phyloP scores from a whole-genome alignment of 352 stramenopile species.

The Phytophthora fragariaefolia region DNA sequence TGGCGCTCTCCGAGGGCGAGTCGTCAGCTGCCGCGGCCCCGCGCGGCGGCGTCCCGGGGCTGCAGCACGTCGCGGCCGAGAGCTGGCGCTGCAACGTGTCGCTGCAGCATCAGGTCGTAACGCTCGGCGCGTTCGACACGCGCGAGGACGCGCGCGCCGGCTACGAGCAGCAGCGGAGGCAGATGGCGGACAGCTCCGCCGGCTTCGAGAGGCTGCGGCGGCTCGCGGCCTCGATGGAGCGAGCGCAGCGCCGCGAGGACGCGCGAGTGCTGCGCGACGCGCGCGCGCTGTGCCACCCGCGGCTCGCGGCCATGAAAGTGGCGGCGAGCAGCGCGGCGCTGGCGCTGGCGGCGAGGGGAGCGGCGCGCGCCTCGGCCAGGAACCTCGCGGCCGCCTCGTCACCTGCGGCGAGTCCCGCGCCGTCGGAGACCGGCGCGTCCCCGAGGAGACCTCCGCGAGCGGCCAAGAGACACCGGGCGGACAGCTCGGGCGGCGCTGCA shows the following conservation, averaged over 20 bases:
- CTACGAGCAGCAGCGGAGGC: slow-evolving; percentile 51
- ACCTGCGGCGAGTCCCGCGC: slow-evolving; percentile 20
- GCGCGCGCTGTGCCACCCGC: slow-evolving; percentile 48
- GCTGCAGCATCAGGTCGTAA: slow-evolving; percentile 46
- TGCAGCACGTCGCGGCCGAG: slow-evolving; percentile 43
- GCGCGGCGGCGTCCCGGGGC: slow-evolving; percentile 41
- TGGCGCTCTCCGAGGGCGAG: slow-evolving; percentile 20
- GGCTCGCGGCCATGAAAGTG: slow-evolving; percentile 41
- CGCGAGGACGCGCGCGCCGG: slow-evolving; percentile 46
- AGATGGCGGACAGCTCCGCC: slow-evolving; percentile 30
- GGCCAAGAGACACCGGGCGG: slow-evolving; percentile 29
- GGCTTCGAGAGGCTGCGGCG: slow-evolving; percentile 41
- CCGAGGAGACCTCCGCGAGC: slow-evolving; percentile 27
- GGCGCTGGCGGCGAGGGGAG: slow-evolving; percentile 2
- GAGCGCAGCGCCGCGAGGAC: slow-evolving; percentile 40
- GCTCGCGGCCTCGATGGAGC: slow-evolving; percentile 24
- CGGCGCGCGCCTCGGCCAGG: slow-evolving; percentile 16
- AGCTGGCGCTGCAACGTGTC: slow-evolving; percentile 59
- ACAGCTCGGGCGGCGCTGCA: slow-evolving; percentile 1
- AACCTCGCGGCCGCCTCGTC: slow-evolving; percentile 13
- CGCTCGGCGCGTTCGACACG: slow-evolving; percentile 45
- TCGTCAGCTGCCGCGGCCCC: too few species aligned
- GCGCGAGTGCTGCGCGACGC: slow-evolving; percentile 46
- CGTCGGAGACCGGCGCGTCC: slow-evolving; percentile 24
- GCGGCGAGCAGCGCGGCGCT: slow-evolving; percentile 7